phyloP scores from a whole-genome alignment of 1,284 basidiomycete species.

The Melampsora americana region DNA sequence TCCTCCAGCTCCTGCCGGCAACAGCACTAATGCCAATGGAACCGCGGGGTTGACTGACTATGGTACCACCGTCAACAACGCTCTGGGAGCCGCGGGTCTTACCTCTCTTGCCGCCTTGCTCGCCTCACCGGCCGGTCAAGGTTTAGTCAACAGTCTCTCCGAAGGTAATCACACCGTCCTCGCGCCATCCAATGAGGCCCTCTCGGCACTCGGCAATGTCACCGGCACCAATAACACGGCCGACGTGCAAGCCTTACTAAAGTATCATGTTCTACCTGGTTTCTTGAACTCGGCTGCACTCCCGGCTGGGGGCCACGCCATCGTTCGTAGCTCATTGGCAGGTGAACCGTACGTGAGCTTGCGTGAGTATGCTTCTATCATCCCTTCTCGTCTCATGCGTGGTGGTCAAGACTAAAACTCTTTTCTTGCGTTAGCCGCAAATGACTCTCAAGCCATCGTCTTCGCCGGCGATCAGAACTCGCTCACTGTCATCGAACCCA shows the following conservation, averaged over 20 bases:
- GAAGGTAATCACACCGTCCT: slow-evolving; percentile 31
- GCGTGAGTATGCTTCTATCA: slow-evolving; percentile 31
- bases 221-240: slow-evolving; percentile 19
- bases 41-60: not conserved
- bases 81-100: slow-evolving; percentile 22
- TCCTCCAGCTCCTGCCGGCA: not conserved
- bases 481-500: slow-evolving; percentile 20
- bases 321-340: slow-evolving; percentile 21
- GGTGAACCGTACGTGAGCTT: slow-evolving; percentile 25
- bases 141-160: slow-evolving; percentile 14
- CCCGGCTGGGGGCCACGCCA: slow-evolving; percentile 19
- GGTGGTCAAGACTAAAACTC: not conserved
- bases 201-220: slow-evolving; percentile 14
- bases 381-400: not conserved
- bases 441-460: slow-evolving; percentile 37
- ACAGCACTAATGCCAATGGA: slow-evolving; percentile 7
- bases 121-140: slow-evolving; percentile 14
- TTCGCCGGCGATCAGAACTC: slow-evolving; percentile 22
- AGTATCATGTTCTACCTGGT: slow-evolving; percentile 32
- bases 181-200: slow-evolving; percentile 27
- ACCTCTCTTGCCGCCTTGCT: slow-evolving; percentile 12
- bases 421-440: slow-evolving; percentile 9
- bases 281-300: slow-evolving; percentile 13
- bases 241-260: slow-evolving; percentile 30
- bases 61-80: slow-evolving; percentile 18